Evolutionary conservation across 257 asterid species (phyloP), one percentile per base, ranked within the genome.

Genomic region (Lycium barbarum): DNA sequence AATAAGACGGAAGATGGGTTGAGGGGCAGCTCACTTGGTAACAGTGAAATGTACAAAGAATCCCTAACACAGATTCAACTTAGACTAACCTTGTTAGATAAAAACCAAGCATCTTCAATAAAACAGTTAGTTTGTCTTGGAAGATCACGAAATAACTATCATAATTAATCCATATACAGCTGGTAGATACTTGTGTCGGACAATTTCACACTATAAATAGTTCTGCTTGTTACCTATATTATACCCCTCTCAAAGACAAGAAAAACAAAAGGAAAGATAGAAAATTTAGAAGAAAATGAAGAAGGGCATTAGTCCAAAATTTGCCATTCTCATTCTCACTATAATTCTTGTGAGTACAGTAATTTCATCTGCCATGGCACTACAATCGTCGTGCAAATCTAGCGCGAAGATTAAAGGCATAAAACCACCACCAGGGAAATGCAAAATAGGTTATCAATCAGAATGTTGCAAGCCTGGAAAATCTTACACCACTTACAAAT

Each of bases 391-490:
- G 22, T 91, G 91, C 85, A 83, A 84, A 17, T 86, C 91, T 5
- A 88, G 91, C 9, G 92, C 90, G 65, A 85, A 83, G 58, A 87
- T 86, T n/a, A 63, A 79, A 40, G 91, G 94, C 22, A 88, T 53
- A 84, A 91, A 84, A 3, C 94, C 89, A n/a, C 94, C 92, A 33
- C 79, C 85, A 35, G 88, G 89, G 10, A 74, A 88, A 83, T 88
- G 93, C 87, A 90, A 91, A 86, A 81, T 40, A 38, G 85, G 84
- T 7, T 84, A 90, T 51, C 87, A 87, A 40, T 91, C 94, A 0
- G 91, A 91, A 3, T 88, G 91, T 84, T 88, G 94, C 26, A 74
- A 83, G 57, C 80, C 80, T 36, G 92, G 93, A 2, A 68, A 90
- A 38, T 12, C 38, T 0, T 88, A 91, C 71, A 26, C 80, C n/a